Base-by-base conservation (phyloP, 192 early-diverging fungal species). In the Coemansia furcata region DNA sequence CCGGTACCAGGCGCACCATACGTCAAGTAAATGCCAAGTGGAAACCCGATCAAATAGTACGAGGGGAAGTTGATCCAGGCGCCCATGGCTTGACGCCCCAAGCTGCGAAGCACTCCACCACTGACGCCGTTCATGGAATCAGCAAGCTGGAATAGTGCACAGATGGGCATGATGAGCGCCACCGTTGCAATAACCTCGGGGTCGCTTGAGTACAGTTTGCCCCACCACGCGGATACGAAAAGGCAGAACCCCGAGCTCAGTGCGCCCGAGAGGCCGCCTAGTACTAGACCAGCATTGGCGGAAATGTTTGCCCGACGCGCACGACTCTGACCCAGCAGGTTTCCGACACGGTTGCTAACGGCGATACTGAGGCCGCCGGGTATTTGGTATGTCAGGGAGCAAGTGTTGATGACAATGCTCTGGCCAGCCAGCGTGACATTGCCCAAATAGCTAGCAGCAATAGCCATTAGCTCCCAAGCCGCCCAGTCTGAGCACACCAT, bases 401-500 rank as follows among this genome's bases (percentile, higher is more conserved):
- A 76, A 0, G 86, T 85, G 55, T 85, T 89, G 42, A 88, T 68
- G 23, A 86, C 76, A 8, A 89, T 82, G 47, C 78, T 78, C 65
- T 89, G 87, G 3, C 85, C 87, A 7, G 87, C 86, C 67, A 87
- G 69, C 10, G 80, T 76, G 12, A 67, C 71, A 32, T 76, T 87
- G 39, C 87, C 87, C 42, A 89, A 77, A 67, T 85, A 87, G 71
- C 85, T 85, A 10, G 87, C 67, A 0, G 81, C 71, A 30, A 86
- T 67, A 3, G 76, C 75, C 42, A 77, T 68, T 15, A 86, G 52
- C 32, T 86, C 85, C 36, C 76, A 71, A 21, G 77, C 77, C 73
- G 75, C 83, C 91, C 73, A 90, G 58, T 91, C 90, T 4, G 79
- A 78, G 72, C 92, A 91, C 4, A 90, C 82, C 91, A 95, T 90